Percentiles rank a stretch among this genome's conserved stretches.
Conservation (phyloP, 768 basidiomycete genomes). For the Amanita rimosa region DNA sequence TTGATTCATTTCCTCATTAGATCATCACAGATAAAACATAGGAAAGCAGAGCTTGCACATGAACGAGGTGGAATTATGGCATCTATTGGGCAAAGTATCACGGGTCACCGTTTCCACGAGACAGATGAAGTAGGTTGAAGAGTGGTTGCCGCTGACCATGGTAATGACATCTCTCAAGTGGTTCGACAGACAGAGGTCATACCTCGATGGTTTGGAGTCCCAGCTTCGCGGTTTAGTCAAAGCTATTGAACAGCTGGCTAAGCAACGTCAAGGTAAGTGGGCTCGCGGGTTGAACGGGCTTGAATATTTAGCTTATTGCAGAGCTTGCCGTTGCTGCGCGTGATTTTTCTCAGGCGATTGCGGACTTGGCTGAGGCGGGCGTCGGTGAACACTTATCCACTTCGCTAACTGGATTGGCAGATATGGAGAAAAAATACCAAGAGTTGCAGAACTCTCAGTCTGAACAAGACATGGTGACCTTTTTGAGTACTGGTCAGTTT, state of each 20-base stretch:
- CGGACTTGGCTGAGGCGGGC: conserved; percentile 66
- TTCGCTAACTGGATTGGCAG: conserved; percentile 58
- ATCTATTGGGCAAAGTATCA: conserved; percentile 65
- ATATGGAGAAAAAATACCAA: conserved; percentile 63
- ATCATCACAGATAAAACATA: conserved; percentile 66
- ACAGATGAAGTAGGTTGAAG: conserved; percentile 59
- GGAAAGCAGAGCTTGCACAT: conserved; percentile 64
- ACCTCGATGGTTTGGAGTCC: conserved; percentile 83
- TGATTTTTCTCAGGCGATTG: conserved; percentile 72
- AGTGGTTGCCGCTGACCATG: background rate
- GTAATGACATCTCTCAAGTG: conserved; percentile 37
- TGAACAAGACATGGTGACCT: conserved; percentile 69
- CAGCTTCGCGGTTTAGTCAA: conserved; percentile 82
- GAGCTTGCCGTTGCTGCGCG: conserved; percentile 60
- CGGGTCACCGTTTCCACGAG: conserved; percentile 78
- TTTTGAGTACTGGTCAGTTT: conserved; percentile 61
- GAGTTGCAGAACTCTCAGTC: conserved; percentile 67
- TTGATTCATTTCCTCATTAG: background rate
- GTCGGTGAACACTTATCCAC: conserved; percentile 63
- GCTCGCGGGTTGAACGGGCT: conserved; percentile 6
- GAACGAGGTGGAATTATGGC: conserved; percentile 80
- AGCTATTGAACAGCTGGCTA: conserved; percentile 78
- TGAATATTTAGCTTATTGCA: conserved; percentile 13
- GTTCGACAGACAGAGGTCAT: conserved; percentile 82
- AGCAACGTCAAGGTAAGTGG: conserved; percentile 55